Conservation (phyloP, 2,329 filamentous ascomycete species). For the Tolypocladium nubicola region DNA sequence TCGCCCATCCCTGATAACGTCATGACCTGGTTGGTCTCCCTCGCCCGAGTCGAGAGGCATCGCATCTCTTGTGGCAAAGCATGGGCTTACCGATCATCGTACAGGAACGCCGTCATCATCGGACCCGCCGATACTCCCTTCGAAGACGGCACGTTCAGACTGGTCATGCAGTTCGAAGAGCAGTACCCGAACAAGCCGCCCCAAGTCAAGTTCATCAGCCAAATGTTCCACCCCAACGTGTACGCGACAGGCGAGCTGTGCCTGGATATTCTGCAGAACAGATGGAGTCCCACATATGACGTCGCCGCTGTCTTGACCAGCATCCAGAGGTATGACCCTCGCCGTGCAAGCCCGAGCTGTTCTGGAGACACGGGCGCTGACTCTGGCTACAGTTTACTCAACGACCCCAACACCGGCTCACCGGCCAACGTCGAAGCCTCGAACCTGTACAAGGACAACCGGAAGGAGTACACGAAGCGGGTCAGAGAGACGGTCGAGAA, state of each 20-base stretch:
- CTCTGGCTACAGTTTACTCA: slow-evolving; percentile 58
- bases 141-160: slow-evolving; percentile 92
- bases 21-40: slow-evolving; percentile 71
- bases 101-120: slow-evolving; percentile 96
- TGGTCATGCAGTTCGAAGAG: slow-evolving; percentile 99
- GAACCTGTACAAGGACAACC: slow-evolving; percentile 96
- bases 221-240: slow-evolving; percentile 99
- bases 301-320: slow-evolving; percentile 94
- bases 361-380: slow-evolving; percentile 13
- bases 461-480: slow-evolving; percentile 90
- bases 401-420: slow-evolving; percentile 97
- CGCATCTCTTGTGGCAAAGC: not conserved
- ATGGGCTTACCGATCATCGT: slow-evolving; percentile 8
- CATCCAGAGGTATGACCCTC: slow-evolving; percentile 70
- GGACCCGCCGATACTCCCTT: slow-evolving; percentile 94
- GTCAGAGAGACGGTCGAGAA: slow-evolving; percentile 97
- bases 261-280: slow-evolving; percentile 91
- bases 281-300: slow-evolving; percentile 98
- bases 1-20: slow-evolving; percentile 94
- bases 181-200: slow-evolving; percentile 98
- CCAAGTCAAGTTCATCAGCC: slow-evolving; percentile 94
- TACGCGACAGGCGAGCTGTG: slow-evolving; percentile 96
- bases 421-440: slow-evolving; percentile 97
- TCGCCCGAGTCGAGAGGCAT: not conserved
- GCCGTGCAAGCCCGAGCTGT: not conserved